Evolutionary conservation across 768 basidiomycete species (phyloP).

Genomic region (Auriscalpium vulgare): DNA sequence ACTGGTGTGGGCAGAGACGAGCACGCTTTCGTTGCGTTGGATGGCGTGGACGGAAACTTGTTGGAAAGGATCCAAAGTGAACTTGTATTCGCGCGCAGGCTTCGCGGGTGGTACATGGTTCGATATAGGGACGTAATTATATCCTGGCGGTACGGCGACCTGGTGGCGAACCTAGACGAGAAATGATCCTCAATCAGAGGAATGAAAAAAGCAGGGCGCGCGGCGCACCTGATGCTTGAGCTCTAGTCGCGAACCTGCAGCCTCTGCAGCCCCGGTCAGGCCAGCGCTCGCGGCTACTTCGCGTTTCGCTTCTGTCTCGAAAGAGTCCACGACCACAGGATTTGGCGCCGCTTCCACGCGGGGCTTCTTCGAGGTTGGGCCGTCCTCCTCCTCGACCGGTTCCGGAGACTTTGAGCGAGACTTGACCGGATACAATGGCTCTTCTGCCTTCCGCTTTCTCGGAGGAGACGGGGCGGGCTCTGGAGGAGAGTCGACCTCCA

Average conservation of each 20-base stretch:
- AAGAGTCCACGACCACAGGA: slow-evolving; percentile 85
- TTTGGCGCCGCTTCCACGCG: slow-evolving; percentile 49
- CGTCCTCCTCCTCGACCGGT: slow-evolving; percentile 21
- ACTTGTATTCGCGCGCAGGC: slow-evolving; percentile 90
- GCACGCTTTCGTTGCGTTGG: slow-evolving; percentile 92
- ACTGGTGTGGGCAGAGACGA: slow-evolving; percentile 97
- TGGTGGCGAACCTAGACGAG: slow-evolving; percentile 75
- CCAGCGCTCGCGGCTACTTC: slow-evolving; percentile 88
- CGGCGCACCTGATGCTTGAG: slow-evolving; percentile 67
- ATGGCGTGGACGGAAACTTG: slow-evolving; percentile 91
- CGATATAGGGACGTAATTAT: slow-evolving; percentile 84
- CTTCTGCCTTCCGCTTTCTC: slow-evolving; percentile 38
- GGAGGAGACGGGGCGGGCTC: slow-evolving; percentile 16
- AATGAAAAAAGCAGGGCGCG: slow-evolving; percentile 3
- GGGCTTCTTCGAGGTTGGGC: slow-evolving; percentile 45
- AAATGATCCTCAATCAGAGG: neutral
- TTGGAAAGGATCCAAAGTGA: slow-evolving; percentile 96
- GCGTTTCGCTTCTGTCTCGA: slow-evolving; percentile 88
- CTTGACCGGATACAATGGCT: slow-evolving; percentile 16
- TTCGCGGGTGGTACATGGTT: slow-evolving; percentile 87
- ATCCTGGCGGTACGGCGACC: slow-evolving; percentile 91
- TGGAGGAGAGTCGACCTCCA: slow-evolving; percentile 24
- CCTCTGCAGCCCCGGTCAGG: slow-evolving; percentile 58
- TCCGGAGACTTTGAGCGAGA: slow-evolving; percentile 12
- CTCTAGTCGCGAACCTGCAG: slow-evolving; percentile 62